Conservation (phyloP, 2,329 filamentous ascomycete genomes). For the Cladosporium sp. region DNA sequence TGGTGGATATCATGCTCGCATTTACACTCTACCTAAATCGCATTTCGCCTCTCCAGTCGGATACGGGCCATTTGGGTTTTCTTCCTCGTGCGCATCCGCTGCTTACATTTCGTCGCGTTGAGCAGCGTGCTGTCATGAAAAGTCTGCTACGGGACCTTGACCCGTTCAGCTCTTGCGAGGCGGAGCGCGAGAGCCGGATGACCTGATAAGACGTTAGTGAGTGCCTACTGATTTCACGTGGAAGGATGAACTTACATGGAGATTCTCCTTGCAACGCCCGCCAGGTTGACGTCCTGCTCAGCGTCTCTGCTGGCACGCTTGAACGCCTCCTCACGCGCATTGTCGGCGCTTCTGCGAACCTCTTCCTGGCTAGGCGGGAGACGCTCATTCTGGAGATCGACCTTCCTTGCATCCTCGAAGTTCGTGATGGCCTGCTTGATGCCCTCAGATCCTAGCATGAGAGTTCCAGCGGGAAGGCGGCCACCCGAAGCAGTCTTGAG, state of each 20-base stretch:
- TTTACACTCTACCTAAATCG: conserved; percentile 11
- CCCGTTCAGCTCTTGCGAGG: conserved; percentile 5
- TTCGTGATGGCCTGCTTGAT: conserved; percentile 98
- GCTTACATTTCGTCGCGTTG: neutral
- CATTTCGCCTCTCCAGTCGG: neutral
- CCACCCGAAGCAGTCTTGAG: conserved; percentile 95
- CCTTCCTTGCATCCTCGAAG: conserved; percentile 95
- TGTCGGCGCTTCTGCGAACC: conserved; percentile 76
- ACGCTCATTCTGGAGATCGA: conserved; percentile 94
- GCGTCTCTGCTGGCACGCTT: conserved; percentile 84
- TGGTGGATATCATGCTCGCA: conserved; percentile 10
- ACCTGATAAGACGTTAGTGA: conserved; percentile 2
- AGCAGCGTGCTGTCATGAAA: conserved; percentile 10
- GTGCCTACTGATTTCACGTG: neutral
- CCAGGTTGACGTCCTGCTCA: conserved; percentile 84
- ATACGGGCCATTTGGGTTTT: conserved; percentile 1
- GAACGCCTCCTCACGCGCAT: conserved; percentile 75
- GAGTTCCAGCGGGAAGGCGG: conserved; percentile 84
- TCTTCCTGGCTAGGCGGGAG: conserved; percentile 91
- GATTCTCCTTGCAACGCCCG: conserved; percentile 81
- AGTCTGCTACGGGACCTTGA: neutral
- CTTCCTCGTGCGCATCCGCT: conserved; percentile 9
- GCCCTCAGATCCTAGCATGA: conserved; percentile 96
- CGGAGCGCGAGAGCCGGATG: conserved; percentile 10
- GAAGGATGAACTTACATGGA: conserved; percentile 99